phyloP scores from a whole-genome alignment of 306 rosid species.

The Crataegus laevigata region DNA sequence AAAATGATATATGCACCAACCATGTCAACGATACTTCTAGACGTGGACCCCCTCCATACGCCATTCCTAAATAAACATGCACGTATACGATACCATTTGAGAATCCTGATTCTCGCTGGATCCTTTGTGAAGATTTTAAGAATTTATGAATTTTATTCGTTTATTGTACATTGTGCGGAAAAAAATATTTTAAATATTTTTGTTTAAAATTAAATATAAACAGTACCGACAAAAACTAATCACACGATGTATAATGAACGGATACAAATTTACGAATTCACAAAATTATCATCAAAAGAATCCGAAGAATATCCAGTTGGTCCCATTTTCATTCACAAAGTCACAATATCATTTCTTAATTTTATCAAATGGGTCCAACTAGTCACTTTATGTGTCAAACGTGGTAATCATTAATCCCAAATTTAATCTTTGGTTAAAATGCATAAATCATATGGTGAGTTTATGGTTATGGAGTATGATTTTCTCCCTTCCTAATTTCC shows the following conservation, averaged over 20 bases:
- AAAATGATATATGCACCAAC: background rate
- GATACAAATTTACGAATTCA: accelerated
- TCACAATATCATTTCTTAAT: background rate
- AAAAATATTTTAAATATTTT: too few relatives aligned
- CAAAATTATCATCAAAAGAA: too few relatives aligned
- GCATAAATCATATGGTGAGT: background rate
- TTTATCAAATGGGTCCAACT: background rate
- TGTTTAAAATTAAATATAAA: too few relatives aligned
- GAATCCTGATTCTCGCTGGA: too few relatives aligned
- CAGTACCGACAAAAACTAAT: too few relatives aligned
- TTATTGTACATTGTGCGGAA: too few relatives aligned
- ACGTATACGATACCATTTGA: too few relatives aligned
- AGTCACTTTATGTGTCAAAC: background rate
- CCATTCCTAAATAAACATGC: background rate
- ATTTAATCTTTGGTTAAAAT: background rate
- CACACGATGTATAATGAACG: too few relatives aligned
- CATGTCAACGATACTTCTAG: background rate
- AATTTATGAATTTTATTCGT: too few relatives aligned
- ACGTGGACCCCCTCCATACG: background rate
- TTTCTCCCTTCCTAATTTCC: too few relatives aligned
- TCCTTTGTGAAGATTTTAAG: accelerated
- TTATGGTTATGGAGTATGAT: too few relatives aligned
- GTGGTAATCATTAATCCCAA: background rate
- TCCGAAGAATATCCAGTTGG: too few relatives aligned
- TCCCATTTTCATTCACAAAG: background rate